These are phyloP conservation scores for Aspergillus nanangensis DNA, from an alignment of 495 filamentous ascomycete species.

Conservation along the genomic window DNA sequence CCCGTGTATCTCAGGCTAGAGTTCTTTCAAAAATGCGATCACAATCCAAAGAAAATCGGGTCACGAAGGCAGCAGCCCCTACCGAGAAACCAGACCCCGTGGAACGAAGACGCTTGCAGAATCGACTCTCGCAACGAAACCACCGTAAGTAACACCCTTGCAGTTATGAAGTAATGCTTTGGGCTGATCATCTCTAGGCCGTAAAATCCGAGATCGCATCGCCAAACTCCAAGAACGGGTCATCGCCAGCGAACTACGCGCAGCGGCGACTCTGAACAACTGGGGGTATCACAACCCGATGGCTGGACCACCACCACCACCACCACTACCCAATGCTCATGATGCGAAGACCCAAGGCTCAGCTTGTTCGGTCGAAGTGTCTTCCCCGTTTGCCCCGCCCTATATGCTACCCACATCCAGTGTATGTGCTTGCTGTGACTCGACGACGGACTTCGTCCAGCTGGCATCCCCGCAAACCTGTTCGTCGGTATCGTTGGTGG, in stretches of 20 bases:
- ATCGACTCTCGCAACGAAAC: constrained; percentile 34
- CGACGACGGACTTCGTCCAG: too few relatives aligned
- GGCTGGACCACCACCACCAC: too few relatives aligned
- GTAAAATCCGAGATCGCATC: constrained; percentile 39
- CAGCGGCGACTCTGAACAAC: constrained; percentile 27
- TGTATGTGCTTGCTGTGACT: too few relatives aligned
- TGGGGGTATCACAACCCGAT: constrained; percentile 21
- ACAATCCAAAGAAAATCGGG: background rate
- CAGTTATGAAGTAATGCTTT: background rate
- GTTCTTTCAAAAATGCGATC: constrained; percentile 1
- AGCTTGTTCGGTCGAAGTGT: too few relatives aligned
- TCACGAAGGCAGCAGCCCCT: background rate
- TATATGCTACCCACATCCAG: too few relatives aligned
- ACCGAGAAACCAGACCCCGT: constrained; percentile 9
- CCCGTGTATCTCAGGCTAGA: background rate
- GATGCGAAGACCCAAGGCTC: too few relatives aligned
- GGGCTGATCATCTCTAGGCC: constrained; percentile 15
- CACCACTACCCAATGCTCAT: too few relatives aligned
- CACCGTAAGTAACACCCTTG: constrained; percentile 19
- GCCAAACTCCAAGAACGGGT: constrained; percentile 41
- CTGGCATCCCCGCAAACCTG: too few relatives aligned
- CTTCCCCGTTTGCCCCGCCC: too few relatives aligned
- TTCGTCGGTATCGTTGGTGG: too few relatives aligned
- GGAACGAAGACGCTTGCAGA: constrained; percentile 25
- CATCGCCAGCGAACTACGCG: constrained; percentile 36